phyloP scores from a whole-genome alignment of 768 basidiomycete genomes.

The Rhizopogon vesiculosus region DNA sequence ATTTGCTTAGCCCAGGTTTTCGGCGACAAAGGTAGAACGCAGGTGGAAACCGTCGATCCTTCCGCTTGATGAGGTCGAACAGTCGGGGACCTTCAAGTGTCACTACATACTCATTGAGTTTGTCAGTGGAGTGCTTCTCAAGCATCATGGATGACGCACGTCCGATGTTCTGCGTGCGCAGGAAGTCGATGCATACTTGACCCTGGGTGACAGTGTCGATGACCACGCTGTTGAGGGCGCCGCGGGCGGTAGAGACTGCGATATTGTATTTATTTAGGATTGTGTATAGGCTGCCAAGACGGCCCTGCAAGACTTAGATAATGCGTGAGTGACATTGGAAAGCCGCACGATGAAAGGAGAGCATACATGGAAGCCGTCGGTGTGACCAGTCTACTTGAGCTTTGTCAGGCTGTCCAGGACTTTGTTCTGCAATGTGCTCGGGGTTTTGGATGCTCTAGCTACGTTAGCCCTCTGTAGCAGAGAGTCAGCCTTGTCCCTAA shows the following conservation, averaged over 20 bases:
- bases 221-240: slow-evolving; percentile 80
- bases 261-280: slow-evolving; percentile 97
- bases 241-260: slow-evolving; percentile 89
- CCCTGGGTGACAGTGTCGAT: slow-evolving; percentile 90
- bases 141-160: slow-evolving; percentile 92
- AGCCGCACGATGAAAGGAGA: background rate
- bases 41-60: slow-evolving; percentile 73
- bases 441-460: slow-evolving; percentile 82
- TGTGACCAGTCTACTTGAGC: slow-evolving; percentile 73
- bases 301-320: slow-evolving; percentile 52
- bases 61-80: slow-evolving; percentile 94
- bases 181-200: slow-evolving; percentile 87
- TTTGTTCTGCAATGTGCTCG: slow-evolving; percentile 77
- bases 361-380: slow-evolving; percentile 87
- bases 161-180: slow-evolving; percentile 86
- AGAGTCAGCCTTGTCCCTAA: slow-evolving; percentile 53
- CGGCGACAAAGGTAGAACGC: slow-evolving; percentile 92
- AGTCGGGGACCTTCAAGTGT: slow-evolving; percentile 90
- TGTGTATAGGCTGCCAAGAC: slow-evolving; percentile 88
- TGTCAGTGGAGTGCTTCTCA: slow-evolving; percentile 62
- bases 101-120: slow-evolving; percentile 40
- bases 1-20: slow-evolving; percentile 91
- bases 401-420: slow-evolving; percentile 81
- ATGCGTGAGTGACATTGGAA: background rate
- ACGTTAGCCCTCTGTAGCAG: slow-evolving; percentile 80